Evolutionary conservation across 1,284 basidiomycete genomes (phyloP), one percentile per base, ranked within the genome.

Genomic region (Sphaerobolus stellatus): DNA sequence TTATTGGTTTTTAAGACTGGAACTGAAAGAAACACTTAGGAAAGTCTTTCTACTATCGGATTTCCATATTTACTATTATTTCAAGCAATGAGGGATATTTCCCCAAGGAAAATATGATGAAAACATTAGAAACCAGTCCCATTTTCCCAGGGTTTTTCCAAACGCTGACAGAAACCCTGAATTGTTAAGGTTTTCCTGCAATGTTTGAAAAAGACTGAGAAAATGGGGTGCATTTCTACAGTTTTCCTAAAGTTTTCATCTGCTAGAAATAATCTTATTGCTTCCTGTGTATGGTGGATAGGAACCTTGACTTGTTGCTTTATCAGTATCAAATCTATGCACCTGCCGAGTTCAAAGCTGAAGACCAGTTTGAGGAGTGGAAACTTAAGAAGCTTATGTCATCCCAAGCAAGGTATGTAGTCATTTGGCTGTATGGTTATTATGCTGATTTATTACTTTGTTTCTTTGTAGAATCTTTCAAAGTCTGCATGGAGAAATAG

Each of bases 111-210:
- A n/a, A n/a, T n/a, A n/a, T n/a, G n/a, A n/a, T n/a, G n/a, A n/a
- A n/a, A n/a, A n/a, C n/a, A n/a, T n/a, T n/a, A n/a, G n/a, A n/a
- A n/a, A n/a, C n/a, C n/a, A n/a, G n/a, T n/a, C n/a, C n/a, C n/a
- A n/a, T n/a, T n/a, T n/a, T n/a, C n/a, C n/a, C n/a, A n/a, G n/a
- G n/a, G n/a, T n/a, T n/a, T n/a, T 91, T 88, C 71, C 80, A 82
- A 31, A 88, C 89, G 0, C 91, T 93, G 65, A 85, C 82, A 29
- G n/a, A n/a, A n/a, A n/a, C n/a, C n/a, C n/a, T n/a, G n/a, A n/a
- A n/a, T n/a, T n/a, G n/a, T n/a, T n/a, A n/a, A n/a, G n/a, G n/a
- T n/a, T n/a, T n/a, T n/a, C n/a, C n/a, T n/a, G n/a, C n/a, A n/a
- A n/a, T n/a, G n/a, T n/a, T n/a, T n/a, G n/a, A n/a, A n/a, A n/a